Percentiles rank a stretch among this genome's conserved stretches.
Conservation (phyloP, 2,329 filamentous ascomycete species). For the Aspergillus terreus region DNA sequence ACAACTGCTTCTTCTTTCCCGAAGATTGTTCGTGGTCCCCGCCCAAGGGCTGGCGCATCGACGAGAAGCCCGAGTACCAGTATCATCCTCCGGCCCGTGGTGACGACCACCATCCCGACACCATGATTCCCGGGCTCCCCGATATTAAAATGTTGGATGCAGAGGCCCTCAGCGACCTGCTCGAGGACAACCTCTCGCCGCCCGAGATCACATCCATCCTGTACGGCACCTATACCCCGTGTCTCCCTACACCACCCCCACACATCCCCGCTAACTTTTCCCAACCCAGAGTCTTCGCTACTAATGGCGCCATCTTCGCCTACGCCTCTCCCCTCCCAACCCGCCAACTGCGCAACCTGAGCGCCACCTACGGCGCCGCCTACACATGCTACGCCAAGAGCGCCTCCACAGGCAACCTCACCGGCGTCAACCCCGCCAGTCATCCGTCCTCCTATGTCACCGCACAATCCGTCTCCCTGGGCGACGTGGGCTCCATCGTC, state of each 20-base stretch:
- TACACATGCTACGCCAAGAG: slow-evolving; percentile 42
- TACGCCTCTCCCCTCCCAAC: slow-evolving; percentile 38
- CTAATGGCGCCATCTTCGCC: slow-evolving; percentile 43
- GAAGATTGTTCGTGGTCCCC: slow-evolving; percentile 42
- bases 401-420: slow-evolving; percentile 39
- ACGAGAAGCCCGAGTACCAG: slow-evolving; percentile 16
- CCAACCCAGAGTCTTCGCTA: slow-evolving; percentile 36
- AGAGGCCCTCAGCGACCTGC: slow-evolving; percentile 37
- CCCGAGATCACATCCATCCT: slow-evolving; percentile 44
- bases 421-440: slow-evolving; percentile 40
- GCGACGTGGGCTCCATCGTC: slow-evolving; percentile 42
- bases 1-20: slow-evolving; percentile 43
- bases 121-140: slow-evolving; percentile 39
- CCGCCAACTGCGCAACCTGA: slow-evolving; percentile 39
- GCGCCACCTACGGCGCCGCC: slow-evolving; percentile 42
- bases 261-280: slow-evolving; percentile 3
- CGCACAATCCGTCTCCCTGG: slow-evolving; percentile 38
- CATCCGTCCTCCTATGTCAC: slow-evolving; percentile 43
- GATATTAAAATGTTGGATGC: slow-evolving; percentile 44
- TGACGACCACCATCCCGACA: slow-evolving; percentile 22
- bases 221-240: slow-evolving; percentile 19
- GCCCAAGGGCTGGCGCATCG: slow-evolving; percentile 26
- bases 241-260: not conserved
- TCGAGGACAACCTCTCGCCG: slow-evolving; percentile 41
- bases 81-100: slow-evolving; percentile 11